A percentile compares a stretch with the other conserved stretches of the same genome.
phyloP scores from a whole-genome alignment of 2,329 filamentous ascomycete genomes.

The Beauveria sp. region DNA sequence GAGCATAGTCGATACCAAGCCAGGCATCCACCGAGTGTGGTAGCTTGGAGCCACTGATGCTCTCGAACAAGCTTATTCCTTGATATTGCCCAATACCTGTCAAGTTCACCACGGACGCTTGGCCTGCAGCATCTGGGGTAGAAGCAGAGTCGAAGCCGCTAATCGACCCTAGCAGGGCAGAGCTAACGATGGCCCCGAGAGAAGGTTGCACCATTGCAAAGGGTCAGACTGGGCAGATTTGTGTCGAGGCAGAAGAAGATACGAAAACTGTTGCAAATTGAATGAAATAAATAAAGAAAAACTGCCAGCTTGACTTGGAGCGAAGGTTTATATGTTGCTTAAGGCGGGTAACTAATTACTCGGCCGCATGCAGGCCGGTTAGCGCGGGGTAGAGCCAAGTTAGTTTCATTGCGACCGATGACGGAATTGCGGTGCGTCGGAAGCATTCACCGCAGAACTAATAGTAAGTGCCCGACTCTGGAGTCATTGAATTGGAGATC shows the following conservation, averaged over 20 bases:
- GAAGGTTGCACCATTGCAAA: neutral
- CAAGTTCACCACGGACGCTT: neutral
- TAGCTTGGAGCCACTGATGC: slow-evolving; percentile 24
- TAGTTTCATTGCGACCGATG: no score
- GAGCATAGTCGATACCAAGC: slow-evolving; percentile 39
- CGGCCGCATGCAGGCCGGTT: neutral
- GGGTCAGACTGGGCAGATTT: neutral
- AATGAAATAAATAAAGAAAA: neutral
- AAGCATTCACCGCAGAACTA: no score
- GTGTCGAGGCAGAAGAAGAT: neutral
- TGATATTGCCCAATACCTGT: neutral
- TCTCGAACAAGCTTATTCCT: slow-evolving; percentile 14
- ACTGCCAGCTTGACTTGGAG: neutral
- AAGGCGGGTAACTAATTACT: no score
- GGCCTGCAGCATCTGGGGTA: neutral
- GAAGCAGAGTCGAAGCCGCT: neutral
- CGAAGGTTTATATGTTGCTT: neutral
- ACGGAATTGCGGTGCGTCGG: neutral
- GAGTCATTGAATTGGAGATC: no score
- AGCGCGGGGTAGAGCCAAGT: neutral
- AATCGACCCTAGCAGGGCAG: neutral
- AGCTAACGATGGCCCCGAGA: slow-evolving; percentile 1
- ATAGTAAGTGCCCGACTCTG: no score
- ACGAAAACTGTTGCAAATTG: no score
- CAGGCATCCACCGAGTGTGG: slow-evolving; percentile 35